phyloP scores from a whole-genome alignment of 345 rosid species.

The Heritiera littoralis region DNA sequence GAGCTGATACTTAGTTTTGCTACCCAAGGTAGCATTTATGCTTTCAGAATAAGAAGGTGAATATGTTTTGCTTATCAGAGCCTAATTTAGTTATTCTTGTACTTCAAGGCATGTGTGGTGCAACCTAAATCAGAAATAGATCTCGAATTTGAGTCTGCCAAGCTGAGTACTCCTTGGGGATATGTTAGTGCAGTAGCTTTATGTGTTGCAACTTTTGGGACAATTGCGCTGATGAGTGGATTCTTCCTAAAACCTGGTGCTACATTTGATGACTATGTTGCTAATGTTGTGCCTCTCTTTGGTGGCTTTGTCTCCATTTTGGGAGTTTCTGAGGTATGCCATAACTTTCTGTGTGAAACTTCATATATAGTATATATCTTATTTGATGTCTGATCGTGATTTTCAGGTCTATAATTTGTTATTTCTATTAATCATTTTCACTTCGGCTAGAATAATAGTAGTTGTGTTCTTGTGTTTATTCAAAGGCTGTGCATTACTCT shows the following conservation, averaged over 20 bases:
- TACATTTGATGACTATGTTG: conserved; percentile 77
- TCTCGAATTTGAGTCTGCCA: conserved; percentile 79
- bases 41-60: not conserved
- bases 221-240: conserved; percentile 88
- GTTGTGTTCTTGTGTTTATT: not conserved
- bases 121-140: conserved; percentile 89
- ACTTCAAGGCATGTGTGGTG: conserved; percentile 79
- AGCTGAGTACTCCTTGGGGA: conserved; percentile 88
- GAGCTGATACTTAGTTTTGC: not conserved
- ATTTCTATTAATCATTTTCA: not conserved
- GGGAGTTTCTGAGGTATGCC: conserved; percentile 83
- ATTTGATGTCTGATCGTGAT: not conserved
- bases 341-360: not conserved
- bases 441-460: not conserved
- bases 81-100: conserved; percentile 2
- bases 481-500: not conserved
- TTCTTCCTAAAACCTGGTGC: conserved; percentile 89
- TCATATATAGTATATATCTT: not conserved
- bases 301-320: conserved; percentile 80
- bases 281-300: conserved; percentile 76
- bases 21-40: not conserved
- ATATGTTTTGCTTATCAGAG: not conserved
- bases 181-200: conserved; percentile 61
- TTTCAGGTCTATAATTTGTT: not conserved
- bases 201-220: conserved; percentile 83